Base-by-base conservation (phyloP, 805 yeast genomes). In the Tetrapisispora arboricola region DNA sequence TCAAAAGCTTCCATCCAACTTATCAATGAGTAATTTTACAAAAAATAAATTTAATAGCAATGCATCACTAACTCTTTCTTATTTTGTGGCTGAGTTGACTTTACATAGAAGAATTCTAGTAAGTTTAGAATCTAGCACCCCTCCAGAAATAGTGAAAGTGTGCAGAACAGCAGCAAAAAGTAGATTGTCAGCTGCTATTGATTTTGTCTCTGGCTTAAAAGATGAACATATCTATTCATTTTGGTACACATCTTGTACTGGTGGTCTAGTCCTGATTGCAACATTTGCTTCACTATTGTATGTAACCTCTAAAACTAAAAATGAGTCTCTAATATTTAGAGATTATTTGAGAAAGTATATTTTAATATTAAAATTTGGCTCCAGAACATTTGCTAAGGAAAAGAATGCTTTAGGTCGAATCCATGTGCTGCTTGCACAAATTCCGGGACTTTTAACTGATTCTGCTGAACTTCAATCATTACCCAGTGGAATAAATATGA, bases 151-250 rank as follows among this genome's bases (percentile, higher is more conserved):
- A 19, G 65, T 71, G 9, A 61, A 66, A 24, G 87, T 87, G 1
- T 86, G 96, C 57, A 71, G 95, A 32, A 68, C 80, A 22, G 95
- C 96, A 0, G 96, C 96, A 1, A 76, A 72, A 43, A 81, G 94
- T 1, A 67, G 97, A 53, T 66, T 88, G 15, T 63, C 75, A 7
- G 95, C 95, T 0, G 84, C 95, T 0, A 75, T 84, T 45, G 92
- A 83, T 40, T 83, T 85, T 58, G 78, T 84, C 9, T 66, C 80
- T 38, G 80, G 77, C 44, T 68, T 88, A 57, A 80, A 78, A 49
- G 80, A 82, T 9, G 95, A 86, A 49, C 94, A 86, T 54, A 70
- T 85, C 36, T 88, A 80, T 55, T 76, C 94, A 10, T 87, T 86
- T 58, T 88, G 96, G 96, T 92, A 84, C 61, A 75, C 87, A 1